Evolutionary conservation across 2,329 filamentous ascomycete genomes (phyloP).

Genomic region (Neopestalotiopsis sp.): DNA sequence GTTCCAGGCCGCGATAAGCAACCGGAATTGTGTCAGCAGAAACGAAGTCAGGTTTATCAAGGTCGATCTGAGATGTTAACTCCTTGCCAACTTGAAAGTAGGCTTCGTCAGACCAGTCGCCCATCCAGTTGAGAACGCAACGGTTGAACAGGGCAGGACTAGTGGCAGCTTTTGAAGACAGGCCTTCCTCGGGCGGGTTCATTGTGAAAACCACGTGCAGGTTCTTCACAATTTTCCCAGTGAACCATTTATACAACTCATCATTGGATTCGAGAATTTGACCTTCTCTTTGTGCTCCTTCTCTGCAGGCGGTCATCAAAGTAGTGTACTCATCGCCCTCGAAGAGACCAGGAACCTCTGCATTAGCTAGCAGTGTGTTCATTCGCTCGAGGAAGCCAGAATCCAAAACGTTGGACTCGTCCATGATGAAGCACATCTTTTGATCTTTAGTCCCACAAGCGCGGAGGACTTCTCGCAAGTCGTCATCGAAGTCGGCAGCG

Average conservation of each 20-base stretch:
- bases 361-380: slow-evolving; percentile 98
- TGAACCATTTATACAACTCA: slow-evolving; percentile 99
- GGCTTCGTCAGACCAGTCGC: slow-evolving; percentile 99
- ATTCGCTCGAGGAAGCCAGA: slow-evolving; percentile 98
- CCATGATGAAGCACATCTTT: slow-evolving; percentile 99
- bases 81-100: slow-evolving; percentile 97
- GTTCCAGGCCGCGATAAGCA: slow-evolving; percentile 81
- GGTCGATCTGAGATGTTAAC: slow-evolving; percentile 92
- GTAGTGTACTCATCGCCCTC: slow-evolving; percentile 98
- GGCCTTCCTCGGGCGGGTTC: slow-evolving; percentile 95
- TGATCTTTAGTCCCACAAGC: slow-evolving; percentile 97
- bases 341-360: slow-evolving; percentile 98
- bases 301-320: slow-evolving; percentile 99
- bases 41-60: slow-evolving; percentile 84
- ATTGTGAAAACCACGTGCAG: slow-evolving; percentile 99
- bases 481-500: slow-evolving; percentile 97
- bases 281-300: slow-evolving; percentile 95
- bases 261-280: slow-evolving; percentile 95
- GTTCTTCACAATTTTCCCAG: slow-evolving; percentile 98
- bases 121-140: slow-evolving; percentile 99
- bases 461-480: slow-evolving; percentile 90
- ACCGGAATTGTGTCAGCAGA: slow-evolving; percentile 92
- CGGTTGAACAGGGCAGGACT: slow-evolving; percentile 98
- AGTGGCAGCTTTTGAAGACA: slow-evolving; percentile 95
- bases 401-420: slow-evolving; percentile 97